Evolutionary conservation across 768 basidiomycete species (phyloP).

Genomic region (Glaciozyma antarctica): DNA sequence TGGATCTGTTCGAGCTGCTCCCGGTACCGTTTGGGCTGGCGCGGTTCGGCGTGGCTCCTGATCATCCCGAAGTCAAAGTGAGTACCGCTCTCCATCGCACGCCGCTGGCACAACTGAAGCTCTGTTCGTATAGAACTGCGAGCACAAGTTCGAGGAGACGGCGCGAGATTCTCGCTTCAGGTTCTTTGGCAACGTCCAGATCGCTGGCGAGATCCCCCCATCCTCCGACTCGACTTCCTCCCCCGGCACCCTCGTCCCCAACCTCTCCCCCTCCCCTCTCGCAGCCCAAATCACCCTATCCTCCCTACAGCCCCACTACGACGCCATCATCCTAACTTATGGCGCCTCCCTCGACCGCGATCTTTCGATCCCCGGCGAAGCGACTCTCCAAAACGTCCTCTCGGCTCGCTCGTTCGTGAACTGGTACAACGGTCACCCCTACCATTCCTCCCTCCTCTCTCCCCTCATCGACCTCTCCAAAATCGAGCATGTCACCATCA

Average conservation of each 20-base stretch:
- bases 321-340: constrained; percentile 74
- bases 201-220: constrained; percentile 30
- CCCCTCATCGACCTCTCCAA: constrained; percentile 54
- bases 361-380: constrained; percentile 47
- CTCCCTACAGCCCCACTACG: constrained; percentile 61
- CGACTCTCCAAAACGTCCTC: constrained; percentile 47
- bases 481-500: constrained; percentile 62
- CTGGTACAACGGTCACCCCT: constrained; percentile 93
- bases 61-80: constrained; percentile 97
- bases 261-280: constrained; percentile 40
- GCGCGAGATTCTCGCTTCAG: constrained; percentile 69
- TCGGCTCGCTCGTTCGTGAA: constrained; percentile 79
- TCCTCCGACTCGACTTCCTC: constrained; percentile 38
- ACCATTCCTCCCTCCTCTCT: constrained; percentile 36
- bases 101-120: neutral
- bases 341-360: constrained; percentile 61
- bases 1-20: constrained; percentile 84
- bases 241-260: constrained; percentile 47
- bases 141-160: constrained; percentile 79
- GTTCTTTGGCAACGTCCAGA: constrained; percentile 78
- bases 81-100: constrained; percentile 11
- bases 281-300: constrained; percentile 49
- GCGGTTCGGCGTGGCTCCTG: constrained; percentile 91
- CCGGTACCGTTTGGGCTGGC: constrained; percentile 94
- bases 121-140: constrained; percentile 65